These are phyloP conservation scores for Phialocephala subalpina DNA, from an alignment of 2,329 filamentous ascomycete species.

Conservation along the genomic window DNA sequence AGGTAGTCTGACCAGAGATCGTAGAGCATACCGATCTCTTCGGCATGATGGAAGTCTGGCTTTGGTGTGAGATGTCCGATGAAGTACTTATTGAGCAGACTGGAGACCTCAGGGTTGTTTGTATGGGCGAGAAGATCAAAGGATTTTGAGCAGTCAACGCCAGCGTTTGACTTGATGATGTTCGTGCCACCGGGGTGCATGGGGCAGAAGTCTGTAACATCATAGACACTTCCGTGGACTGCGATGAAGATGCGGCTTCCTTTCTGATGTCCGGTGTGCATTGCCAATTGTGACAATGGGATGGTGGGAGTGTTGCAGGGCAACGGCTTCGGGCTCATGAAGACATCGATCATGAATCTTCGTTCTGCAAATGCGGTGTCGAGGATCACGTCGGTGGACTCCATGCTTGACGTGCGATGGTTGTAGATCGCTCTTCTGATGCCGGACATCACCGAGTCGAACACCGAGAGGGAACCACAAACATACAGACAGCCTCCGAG, in stretches of 20 bases:
- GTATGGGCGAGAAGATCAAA: slow-evolving; percentile 63
- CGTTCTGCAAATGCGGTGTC: slow-evolving; percentile 62
- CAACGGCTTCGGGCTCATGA: slow-evolving; percentile 62
- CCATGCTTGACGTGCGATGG: slow-evolving; percentile 59
- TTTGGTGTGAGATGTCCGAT: slow-evolving; percentile 59
- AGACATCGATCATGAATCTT: slow-evolving; percentile 64
- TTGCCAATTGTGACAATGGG: slow-evolving; percentile 56
- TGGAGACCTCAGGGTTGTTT: slow-evolving; percentile 61
- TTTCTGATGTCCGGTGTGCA: slow-evolving; percentile 58
- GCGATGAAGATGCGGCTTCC: slow-evolving; percentile 58
- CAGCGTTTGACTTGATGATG: slow-evolving; percentile 62
- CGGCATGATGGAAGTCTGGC: slow-evolving; percentile 53
- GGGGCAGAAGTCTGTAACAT: slow-evolving; percentile 59
- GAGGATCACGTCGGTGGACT: slow-evolving; percentile 57
- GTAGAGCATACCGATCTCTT: slow-evolving; percentile 55
- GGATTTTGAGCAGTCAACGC: slow-evolving; percentile 59
- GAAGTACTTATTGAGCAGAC: slow-evolving; percentile 62
- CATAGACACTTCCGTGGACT: slow-evolving; percentile 61
- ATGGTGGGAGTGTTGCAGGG: slow-evolving; percentile 59
- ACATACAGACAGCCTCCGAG: slow-evolving; percentile 57
- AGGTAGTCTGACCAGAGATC: slow-evolving; percentile 60
- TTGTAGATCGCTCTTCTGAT: slow-evolving; percentile 64
- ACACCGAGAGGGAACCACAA: slow-evolving; percentile 57
- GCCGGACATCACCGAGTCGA: slow-evolving; percentile 62
- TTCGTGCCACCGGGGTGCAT: slow-evolving; percentile 62